Conservation (phyloP, 2,329 filamentous ascomycete genomes). For the Fonsecaea monophora region DNA sequence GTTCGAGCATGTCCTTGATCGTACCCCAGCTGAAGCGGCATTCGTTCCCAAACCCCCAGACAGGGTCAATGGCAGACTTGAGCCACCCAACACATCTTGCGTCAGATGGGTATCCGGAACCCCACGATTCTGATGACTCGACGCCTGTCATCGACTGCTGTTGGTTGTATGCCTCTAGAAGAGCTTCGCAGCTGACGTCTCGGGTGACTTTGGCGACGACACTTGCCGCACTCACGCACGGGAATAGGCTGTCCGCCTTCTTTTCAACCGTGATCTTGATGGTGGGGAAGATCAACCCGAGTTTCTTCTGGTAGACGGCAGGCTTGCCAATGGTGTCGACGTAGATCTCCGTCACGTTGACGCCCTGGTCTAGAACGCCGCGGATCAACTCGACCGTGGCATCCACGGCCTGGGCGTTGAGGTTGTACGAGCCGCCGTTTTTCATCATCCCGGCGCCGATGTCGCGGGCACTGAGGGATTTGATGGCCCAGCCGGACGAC, state of each 20-base stretch:
- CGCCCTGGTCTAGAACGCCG: slow-evolving; percentile 75
- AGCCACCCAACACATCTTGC: slow-evolving; percentile 81
- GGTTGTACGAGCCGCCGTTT: slow-evolving; percentile 71
- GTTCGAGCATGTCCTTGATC: slow-evolving; percentile 87
- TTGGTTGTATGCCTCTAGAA: slow-evolving; percentile 66
- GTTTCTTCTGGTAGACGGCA: slow-evolving; percentile 78
- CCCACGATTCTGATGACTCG: slow-evolving; percentile 67
- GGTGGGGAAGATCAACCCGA: slow-evolving; percentile 84
- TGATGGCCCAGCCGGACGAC: slow-evolving; percentile 82
- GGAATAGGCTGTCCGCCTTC: slow-evolving; percentile 92
- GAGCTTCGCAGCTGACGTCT: slow-evolving; percentile 83
- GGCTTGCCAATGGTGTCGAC: slow-evolving; percentile 93
- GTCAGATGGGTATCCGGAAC: slow-evolving; percentile 93
- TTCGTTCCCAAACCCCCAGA: slow-evolving; percentile 95
- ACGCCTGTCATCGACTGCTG: slow-evolving; percentile 35
- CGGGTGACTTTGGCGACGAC: slow-evolving; percentile 96
- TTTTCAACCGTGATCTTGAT: slow-evolving; percentile 77
- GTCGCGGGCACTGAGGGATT: slow-evolving; percentile 80
- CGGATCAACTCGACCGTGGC: slow-evolving; percentile 83
- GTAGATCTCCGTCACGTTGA: slow-evolving; percentile 87
- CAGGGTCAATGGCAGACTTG: slow-evolving; percentile 82
- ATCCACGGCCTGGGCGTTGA: slow-evolving; percentile 95
- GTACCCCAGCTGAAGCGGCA: slow-evolving; percentile 97
- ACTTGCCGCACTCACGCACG: slow-evolving; percentile 89
- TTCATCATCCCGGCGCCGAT: slow-evolving; percentile 81